Conservation (phyloP, 441 rosid genomes). For the Pelargonium australe region DNA sequence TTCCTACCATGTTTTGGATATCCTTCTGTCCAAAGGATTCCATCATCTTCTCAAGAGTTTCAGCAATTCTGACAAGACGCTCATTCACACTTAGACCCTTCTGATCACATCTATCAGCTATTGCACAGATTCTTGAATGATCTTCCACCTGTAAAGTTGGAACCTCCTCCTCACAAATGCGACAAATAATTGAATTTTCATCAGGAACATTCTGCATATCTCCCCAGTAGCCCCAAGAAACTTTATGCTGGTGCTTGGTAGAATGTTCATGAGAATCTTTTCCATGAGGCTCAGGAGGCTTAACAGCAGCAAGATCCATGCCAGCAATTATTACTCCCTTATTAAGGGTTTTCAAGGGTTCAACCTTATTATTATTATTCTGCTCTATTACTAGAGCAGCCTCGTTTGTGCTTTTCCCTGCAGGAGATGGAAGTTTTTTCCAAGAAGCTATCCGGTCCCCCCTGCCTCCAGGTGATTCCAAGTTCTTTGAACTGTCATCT, state of each 20-base stretch:
- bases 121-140: slow-evolving; percentile 88
- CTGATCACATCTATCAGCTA: slow-evolving; percentile 91
- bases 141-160: slow-evolving; percentile 82
- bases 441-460: slow-evolving; percentile 70
- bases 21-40: slow-evolving; percentile 73
- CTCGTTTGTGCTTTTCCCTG: slow-evolving; percentile 50
- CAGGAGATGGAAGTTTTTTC: slow-evolving; percentile 82
- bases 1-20: slow-evolving; percentile 50
- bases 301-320: slow-evolving; percentile 34
- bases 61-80: slow-evolving; percentile 73
- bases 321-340: slow-evolving; percentile 40
- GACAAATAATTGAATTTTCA: slow-evolving; percentile 83
- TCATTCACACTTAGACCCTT: slow-evolving; percentile 77
- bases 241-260: slow-evolving; percentile 69
- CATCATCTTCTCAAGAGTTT: slow-evolving; percentile 84
- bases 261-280: slow-evolving; percentile 60
- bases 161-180: slow-evolving; percentile 98
- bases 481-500: slow-evolving; percentile 39
- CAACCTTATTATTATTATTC: slow-evolving; percentile 40
- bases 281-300: slow-evolving; percentile 41
- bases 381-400: slow-evolving; percentile 41
- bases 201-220: slow-evolving; percentile 61
- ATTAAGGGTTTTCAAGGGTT: slow-evolving; percentile 31
- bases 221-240: slow-evolving; percentile 94
- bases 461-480: slow-evolving; percentile 60